These are phyloP conservation scores for Anthostomella pinea DNA, from an alignment of 2,329 filamentous ascomycete species.

Conservation along the genomic window DNA sequence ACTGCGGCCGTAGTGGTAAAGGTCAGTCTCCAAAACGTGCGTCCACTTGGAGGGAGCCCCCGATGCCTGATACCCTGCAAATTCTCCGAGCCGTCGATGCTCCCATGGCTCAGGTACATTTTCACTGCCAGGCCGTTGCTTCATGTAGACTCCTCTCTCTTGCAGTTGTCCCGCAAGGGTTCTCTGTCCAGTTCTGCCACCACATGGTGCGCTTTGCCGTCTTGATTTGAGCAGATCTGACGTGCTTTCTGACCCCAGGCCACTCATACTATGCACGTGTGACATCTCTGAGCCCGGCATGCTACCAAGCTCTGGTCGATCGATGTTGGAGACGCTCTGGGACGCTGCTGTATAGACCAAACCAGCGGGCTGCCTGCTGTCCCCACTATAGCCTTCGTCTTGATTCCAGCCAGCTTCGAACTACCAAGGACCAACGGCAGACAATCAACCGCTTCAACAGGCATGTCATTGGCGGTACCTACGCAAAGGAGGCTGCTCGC, in stretches of 20 bases:
- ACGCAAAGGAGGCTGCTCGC: constrained; percentile 61
- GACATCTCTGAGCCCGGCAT: constrained; percentile 56
- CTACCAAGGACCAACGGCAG: constrained; percentile 71
- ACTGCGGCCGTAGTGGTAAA: constrained; percentile 45
- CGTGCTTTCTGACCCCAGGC: constrained; percentile 44
- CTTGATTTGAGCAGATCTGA: constrained; percentile 28
- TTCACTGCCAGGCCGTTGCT: constrained; percentile 12
- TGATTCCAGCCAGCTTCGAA: constrained; percentile 61
- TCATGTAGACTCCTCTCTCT: constrained; percentile 11
- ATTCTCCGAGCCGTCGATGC: constrained; percentile 9
- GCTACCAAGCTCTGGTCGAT: constrained; percentile 72
- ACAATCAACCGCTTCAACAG: constrained; percentile 74
- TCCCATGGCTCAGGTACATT: constrained; percentile 12
- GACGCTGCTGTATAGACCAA: constrained; percentile 71
- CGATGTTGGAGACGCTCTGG: constrained; percentile 76
- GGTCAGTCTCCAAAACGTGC: constrained; percentile 50
- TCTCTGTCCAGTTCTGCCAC: constrained; percentile 6
- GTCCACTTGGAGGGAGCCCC: too few species aligned
- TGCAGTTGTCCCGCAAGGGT: constrained; percentile 16
- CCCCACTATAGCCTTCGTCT: constrained; percentile 84
- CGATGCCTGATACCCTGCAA: constrained; percentile 2
- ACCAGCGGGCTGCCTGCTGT: constrained; percentile 79
- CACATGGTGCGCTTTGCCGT: constrained; percentile 17
- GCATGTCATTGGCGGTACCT: constrained; percentile 65
- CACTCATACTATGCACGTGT: constrained; percentile 70